Evolutionary conservation across 345 rosid species (phyloP).

Genomic region (Populus davidiana): DNA sequence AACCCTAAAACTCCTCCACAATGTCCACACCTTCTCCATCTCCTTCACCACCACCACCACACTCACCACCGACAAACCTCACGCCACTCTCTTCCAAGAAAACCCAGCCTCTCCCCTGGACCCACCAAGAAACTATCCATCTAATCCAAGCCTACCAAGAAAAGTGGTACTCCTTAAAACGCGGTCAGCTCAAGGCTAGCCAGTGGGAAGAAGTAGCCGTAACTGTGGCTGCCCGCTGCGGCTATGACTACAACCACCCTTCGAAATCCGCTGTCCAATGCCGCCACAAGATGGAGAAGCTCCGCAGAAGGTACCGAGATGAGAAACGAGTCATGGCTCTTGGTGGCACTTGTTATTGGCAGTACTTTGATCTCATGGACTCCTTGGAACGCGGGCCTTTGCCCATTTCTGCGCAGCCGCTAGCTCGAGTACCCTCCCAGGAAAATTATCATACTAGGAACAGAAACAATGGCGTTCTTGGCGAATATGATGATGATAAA

Average conservation of each 20-base stretch:
- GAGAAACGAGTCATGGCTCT: slow-evolving; percentile 41
- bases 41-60: slow-evolving; percentile 8
- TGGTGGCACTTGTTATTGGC: slow-evolving; percentile 45
- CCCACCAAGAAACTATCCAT: slow-evolving; percentile 61
- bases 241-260: slow-evolving; percentile 41
- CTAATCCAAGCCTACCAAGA: slow-evolving; percentile 65
- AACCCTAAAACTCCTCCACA: not conserved
- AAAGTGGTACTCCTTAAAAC: slow-evolving; percentile 61
- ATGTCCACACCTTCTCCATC: slow-evolving; percentile 17
- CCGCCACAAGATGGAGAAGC: slow-evolving; percentile 87
- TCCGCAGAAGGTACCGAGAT: slow-evolving; percentile 61
- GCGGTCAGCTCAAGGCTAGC: slow-evolving; percentile 57
- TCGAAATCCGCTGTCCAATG: slow-evolving; percentile 59
- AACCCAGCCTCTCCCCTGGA: slow-evolving; percentile 67
- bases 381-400: slow-evolving; percentile 60
- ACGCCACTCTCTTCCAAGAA: slow-evolving; percentile 22
- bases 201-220: slow-evolving; percentile 79
- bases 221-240: slow-evolving; percentile 59
- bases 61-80: slow-evolving; percentile 9
- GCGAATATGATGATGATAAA: slow-evolving; percentile 13
- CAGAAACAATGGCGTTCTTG: not conserved
- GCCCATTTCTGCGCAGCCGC: slow-evolving; percentile 56
- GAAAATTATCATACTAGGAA: not conserved
- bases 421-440: slow-evolving; percentile 15
- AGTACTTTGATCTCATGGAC: slow-evolving; percentile 63